Evolutionary conservation across 139 green algal species (phyloP).

Genomic region (Closterium sp.): DNA sequence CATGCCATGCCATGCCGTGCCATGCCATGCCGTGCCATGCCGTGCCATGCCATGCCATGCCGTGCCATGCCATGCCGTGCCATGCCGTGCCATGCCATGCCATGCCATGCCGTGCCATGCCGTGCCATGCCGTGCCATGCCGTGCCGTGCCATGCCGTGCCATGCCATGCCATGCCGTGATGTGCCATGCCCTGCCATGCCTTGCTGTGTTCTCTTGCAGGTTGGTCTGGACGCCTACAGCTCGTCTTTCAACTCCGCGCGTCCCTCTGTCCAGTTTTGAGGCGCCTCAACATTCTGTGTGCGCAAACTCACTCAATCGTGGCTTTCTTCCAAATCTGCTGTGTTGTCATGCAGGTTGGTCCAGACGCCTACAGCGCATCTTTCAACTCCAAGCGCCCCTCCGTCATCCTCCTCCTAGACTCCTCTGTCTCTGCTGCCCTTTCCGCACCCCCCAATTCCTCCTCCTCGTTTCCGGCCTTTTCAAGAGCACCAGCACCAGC

Average conservation of each 20-base stretch:
- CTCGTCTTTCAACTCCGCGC: no score
- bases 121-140: conserved; percentile 11
- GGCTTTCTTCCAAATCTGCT: no score
- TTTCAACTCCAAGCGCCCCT: neutral
- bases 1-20: no score
- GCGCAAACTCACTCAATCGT: no score
- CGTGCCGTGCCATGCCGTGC: neutral
- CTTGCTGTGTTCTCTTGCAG: neutral
- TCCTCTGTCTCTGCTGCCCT: neutral
- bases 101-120: conserved; percentile 18
- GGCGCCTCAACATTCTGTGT: no score
- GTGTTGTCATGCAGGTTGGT: neutral
- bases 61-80: conserved; percentile 10
- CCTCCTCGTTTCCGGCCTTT: neutral
- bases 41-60: neutral
- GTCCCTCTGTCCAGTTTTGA: no score
- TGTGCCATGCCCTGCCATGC: no score
- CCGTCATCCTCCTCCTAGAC: neutral
- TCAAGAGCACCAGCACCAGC: neutral
- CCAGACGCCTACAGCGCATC: neutral
- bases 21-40: no score
- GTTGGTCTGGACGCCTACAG: neutral
- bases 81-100: conserved; percentile 8
- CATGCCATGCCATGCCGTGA: no score
- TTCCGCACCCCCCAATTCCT: neutral